These are phyloP conservation scores for Ascosphaera acerosa DNA, from an alignment of 2,329 filamentous ascomycete genomes.

Conservation along the genomic window DNA sequence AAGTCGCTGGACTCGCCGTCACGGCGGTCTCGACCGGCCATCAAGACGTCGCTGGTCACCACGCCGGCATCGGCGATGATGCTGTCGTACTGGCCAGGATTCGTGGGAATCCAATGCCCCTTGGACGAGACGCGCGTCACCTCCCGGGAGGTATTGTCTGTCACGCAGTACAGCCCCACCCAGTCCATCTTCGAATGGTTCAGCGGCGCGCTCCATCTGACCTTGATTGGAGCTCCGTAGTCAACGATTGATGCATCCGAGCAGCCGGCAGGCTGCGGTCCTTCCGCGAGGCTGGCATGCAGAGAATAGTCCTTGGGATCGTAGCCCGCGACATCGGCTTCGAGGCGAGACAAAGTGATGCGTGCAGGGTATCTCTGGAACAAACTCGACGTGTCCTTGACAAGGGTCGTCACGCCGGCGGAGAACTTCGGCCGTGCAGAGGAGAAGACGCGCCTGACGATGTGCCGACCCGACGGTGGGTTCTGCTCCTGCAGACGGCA, in stretches of 20 bases:
- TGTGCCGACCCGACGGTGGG: no score
- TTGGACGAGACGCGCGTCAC: slow-evolving; percentile 62
- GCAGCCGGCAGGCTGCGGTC: slow-evolving; percentile 28
- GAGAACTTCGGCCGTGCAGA: slow-evolving; percentile 66
- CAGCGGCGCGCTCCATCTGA: slow-evolving; percentile 70
- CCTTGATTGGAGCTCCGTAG: slow-evolving; percentile 71
- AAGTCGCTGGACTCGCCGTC: slow-evolving; percentile 29
- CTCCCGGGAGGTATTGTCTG: slow-evolving; percentile 71
- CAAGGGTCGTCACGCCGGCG: slow-evolving; percentile 61
- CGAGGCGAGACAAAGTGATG: slow-evolving; percentile 54
- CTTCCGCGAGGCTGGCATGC: slow-evolving; percentile 37
- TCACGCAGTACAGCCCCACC: slow-evolving; percentile 90
- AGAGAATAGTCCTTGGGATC: slow-evolving; percentile 62
- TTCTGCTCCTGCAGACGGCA: no score
- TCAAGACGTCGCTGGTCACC: slow-evolving; percentile 37
- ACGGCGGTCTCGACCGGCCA: slow-evolving; percentile 20
- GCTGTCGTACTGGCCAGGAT: slow-evolving; percentile 49
- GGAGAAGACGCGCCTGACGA: no score
- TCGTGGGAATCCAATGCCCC: slow-evolving; percentile 72
- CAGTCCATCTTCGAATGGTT: slow-evolving; percentile 82
- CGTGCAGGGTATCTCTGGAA: slow-evolving; percentile 78
- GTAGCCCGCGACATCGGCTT: slow-evolving; percentile 55
- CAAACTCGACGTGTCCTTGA: slow-evolving; percentile 63
- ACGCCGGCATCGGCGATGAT: slow-evolving; percentile 53
- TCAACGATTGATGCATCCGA: slow-evolving; percentile 57